Percentiles rank a stretch among this genome's conserved stretches.
Conservation (phyloP, 148 eudicot species). For the Spergularia bocconei region DNA sequence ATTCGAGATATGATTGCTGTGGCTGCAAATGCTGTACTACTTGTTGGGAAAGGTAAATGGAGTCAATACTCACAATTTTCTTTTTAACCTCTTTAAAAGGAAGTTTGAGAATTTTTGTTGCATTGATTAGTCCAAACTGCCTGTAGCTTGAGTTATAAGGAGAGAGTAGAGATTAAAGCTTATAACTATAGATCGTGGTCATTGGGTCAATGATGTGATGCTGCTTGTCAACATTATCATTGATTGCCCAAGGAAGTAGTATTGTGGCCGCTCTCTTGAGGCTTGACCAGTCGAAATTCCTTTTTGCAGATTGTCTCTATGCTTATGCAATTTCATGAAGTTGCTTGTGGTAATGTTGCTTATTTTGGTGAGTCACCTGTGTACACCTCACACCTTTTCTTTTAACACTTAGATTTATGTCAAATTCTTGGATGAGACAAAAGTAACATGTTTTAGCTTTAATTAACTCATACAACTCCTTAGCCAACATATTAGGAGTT, state of each 20-base stretch:
- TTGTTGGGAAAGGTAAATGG: constrained; percentile 85
- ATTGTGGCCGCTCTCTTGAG: too few relatives aligned
- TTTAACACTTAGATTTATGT: neutral
- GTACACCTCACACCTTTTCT: neutral
- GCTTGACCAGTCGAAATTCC: neutral
- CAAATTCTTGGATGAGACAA: neutral
- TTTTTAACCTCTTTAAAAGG: neutral
- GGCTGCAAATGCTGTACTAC: constrained; percentile 56
- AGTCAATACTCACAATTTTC: neutral
- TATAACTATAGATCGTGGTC: constrained; percentile 1
- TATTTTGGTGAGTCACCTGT: constrained; percentile 44
- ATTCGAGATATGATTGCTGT: constrained; percentile 67
- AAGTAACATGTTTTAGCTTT: neutral
- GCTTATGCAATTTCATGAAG: constrained; percentile 71
- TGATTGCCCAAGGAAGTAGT: neutral
- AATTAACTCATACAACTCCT: neutral
- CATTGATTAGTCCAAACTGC: neutral
- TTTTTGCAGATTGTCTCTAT: constrained; percentile 62
- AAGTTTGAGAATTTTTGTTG: neutral
- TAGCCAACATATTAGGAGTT: neutral
- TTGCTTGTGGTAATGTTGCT: constrained; percentile 28
- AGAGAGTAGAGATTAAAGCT: neutral
- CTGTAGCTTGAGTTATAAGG: neutral
- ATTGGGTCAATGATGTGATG: neutral
- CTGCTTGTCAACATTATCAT: neutral